Conservation (phyloP, 1,284 basidiomycete species). For the Cerioporus squamosus region DNA sequence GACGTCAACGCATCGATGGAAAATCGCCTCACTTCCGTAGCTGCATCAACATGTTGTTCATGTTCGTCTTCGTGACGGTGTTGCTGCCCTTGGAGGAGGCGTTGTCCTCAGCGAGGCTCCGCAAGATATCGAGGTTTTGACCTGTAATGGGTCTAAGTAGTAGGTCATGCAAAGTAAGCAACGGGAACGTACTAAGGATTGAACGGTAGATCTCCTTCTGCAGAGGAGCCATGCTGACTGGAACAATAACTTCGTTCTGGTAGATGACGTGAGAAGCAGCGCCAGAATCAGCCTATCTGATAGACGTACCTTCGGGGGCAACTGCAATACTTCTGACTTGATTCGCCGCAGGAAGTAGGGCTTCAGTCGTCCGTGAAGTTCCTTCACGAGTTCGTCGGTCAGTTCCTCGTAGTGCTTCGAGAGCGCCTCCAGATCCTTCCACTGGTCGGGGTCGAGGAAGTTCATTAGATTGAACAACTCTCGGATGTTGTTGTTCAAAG, state of each 20-base stretch:
- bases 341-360: constrained; percentile 94
- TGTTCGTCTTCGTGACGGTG: constrained; percentile 46
- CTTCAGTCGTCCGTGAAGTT: constrained; percentile 78
- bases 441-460: constrained; percentile 82
- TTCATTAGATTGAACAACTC: constrained; percentile 96
- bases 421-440: constrained; percentile 74
- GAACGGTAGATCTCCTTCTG: constrained; percentile 92
- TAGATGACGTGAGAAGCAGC: background rate
- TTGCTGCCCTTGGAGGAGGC: constrained; percentile 36
- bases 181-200: constrained; percentile 62
- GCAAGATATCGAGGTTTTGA: constrained; percentile 70
- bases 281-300: background rate
- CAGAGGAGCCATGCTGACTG: constrained; percentile 85
- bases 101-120: constrained; percentile 52
- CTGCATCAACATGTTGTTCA: constrained; percentile 88
- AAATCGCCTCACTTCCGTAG: constrained; percentile 67
- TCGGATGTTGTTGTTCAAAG: constrained; percentile 94
- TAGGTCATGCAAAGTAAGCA: background rate
- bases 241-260: constrained; percentile 89
- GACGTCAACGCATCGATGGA: background rate
- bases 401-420: constrained; percentile 77
- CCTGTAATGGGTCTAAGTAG: constrained; percentile 42
- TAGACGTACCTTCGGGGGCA: constrained; percentile 83
- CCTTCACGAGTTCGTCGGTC: constrained; percentile 76
- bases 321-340: constrained; percentile 90